Base-by-base conservation (phyloP, 169 alveolate genomes). In the Amoebophrya sp. region DNA sequence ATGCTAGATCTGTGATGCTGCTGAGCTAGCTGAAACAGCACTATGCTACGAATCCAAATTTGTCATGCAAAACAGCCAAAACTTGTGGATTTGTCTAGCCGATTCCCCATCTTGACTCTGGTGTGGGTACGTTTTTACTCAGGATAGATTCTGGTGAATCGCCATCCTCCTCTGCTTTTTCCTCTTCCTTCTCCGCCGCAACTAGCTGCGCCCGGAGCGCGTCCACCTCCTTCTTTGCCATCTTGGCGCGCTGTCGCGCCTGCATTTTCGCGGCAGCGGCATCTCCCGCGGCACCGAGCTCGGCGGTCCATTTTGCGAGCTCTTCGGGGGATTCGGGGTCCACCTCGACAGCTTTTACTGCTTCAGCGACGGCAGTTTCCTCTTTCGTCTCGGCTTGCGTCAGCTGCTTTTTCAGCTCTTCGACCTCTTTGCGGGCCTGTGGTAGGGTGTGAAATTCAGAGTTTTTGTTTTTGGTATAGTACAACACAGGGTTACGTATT, bases 241-340 rank as follows among this genome's bases (percentile, higher is more conserved):
- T 2, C 83, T 66, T 66, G 10, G 38, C 35, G 1, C 83, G 12
- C 32, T 66, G 83, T 66, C 29, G 2, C 32, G 83, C 83, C 32
- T 66, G 83, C 83, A 66, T 66, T 25, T 66, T 66, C 10, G 83
- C 83, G 35, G 83, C 83, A 25, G 83, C 83, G 35, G 83, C 83
- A 25, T 66, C 83, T 0, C 39, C 83, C 7, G 7, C 35, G 10
- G 83, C 83, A 25, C 83, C 83, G 10, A 66, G 83, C 1, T 18
- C 29, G 32, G 83, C 83, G 1, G 83, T 66, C 83, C 83, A 66
- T 25, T 66, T 66, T 7, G 83, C 83, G 7, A 66, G 35, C 32
- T 66, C 83, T 25, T 66, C 83, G 35, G 83, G 83, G 0, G 38
- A 25, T 18, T 66, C 83, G 32, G 83, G 83, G 32, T 66, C 83